Evolutionary conservation across 768 basidiomycete genomes (phyloP).

Genomic region (Leccinum longicurvipes): DNA sequence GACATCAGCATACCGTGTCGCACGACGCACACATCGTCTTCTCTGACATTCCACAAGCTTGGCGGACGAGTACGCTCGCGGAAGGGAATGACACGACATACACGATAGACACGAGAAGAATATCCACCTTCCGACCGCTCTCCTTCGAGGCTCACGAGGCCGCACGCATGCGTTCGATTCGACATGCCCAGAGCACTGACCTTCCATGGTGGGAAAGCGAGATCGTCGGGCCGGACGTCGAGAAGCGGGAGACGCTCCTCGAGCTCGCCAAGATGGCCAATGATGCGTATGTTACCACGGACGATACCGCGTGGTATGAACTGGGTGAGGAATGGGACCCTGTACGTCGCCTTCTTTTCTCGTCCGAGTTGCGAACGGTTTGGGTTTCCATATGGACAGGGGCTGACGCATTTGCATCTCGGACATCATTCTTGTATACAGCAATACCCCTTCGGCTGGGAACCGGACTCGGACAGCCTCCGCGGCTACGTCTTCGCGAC

Average conservation of each 20-base stretch:
- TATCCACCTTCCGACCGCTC: conserved; percentile 43
- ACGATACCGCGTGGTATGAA: conserved; percentile 74
- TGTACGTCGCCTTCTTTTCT: conserved; percentile 25
- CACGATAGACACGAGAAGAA: conserved; percentile 36
- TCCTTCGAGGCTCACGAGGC: conserved; percentile 44
- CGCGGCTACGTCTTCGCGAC: conserved; percentile 90
- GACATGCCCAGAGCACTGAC: conserved; percentile 42
- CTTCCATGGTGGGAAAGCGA: conserved; percentile 75
- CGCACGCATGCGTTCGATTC: conserved; percentile 44
- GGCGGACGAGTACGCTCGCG: conserved; percentile 4
- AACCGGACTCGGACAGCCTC: conserved; percentile 81
- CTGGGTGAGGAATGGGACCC: conserved; percentile 62
- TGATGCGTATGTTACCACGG: conserved; percentile 77
- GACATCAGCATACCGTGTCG: conserved; percentile 60
- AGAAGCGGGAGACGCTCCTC: conserved; percentile 69
- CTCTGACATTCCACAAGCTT: conserved; percentile 39
- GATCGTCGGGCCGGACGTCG: conserved; percentile 70
- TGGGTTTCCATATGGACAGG: neutral
- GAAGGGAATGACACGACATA: conserved; percentile 29
- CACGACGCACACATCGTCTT: conserved; percentile 49
- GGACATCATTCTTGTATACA: neutral
- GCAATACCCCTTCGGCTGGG: conserved; percentile 85
- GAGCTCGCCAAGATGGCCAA: conserved; percentile 93
- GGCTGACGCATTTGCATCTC: neutral
- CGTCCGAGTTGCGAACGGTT: neutral